Conservation (phyloP, 2,329 filamentous ascomycete genomes). For the Didymella sp. region DNA sequence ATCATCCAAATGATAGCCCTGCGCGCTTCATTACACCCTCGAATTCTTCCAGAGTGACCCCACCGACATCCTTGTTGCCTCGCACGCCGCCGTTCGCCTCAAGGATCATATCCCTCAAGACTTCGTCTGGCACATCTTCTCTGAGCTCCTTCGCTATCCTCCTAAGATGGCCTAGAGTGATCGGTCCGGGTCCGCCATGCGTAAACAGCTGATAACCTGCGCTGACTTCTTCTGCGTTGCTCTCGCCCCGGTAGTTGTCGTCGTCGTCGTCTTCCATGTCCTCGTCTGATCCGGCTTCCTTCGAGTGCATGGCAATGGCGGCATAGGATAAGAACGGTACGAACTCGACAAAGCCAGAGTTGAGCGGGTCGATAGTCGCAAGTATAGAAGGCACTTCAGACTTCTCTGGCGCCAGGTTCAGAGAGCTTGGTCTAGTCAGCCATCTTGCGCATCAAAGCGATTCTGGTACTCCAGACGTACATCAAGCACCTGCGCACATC, state of each 20-base stretch:
- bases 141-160: conserved; percentile 81
- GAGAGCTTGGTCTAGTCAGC: conserved; percentile 64
- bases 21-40: conserved; percentile 84
- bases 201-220: conserved; percentile 86
- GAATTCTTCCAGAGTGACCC: conserved; percentile 81
- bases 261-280: conserved; percentile 56
- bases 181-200: conserved; percentile 63
- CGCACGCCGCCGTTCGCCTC: conserved; percentile 84
- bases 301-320: conserved; percentile 77
- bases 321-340: conserved; percentile 85
- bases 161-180: conserved; percentile 79
- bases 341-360: conserved; percentile 79
- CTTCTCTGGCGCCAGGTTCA: conserved; percentile 72
- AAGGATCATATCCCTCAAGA: conserved; percentile 91
- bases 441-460: not conserved
- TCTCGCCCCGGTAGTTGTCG: conserved; percentile 36
- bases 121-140: conserved; percentile 81
- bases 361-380: conserved; percentile 81
- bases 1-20: conserved; percentile 75
- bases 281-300: conserved; percentile 43
- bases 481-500: conserved; percentile 58
- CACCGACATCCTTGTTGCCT: conserved; percentile 62
- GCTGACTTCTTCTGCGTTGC: conserved; percentile 71
- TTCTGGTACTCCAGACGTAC: conserved; percentile 50
- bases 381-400: conserved; percentile 78